These are phyloP conservation scores for Penicillium sp. DNA, from an alignment of 2,329 filamentous ascomycete species.

Conservation along the genomic window DNA sequence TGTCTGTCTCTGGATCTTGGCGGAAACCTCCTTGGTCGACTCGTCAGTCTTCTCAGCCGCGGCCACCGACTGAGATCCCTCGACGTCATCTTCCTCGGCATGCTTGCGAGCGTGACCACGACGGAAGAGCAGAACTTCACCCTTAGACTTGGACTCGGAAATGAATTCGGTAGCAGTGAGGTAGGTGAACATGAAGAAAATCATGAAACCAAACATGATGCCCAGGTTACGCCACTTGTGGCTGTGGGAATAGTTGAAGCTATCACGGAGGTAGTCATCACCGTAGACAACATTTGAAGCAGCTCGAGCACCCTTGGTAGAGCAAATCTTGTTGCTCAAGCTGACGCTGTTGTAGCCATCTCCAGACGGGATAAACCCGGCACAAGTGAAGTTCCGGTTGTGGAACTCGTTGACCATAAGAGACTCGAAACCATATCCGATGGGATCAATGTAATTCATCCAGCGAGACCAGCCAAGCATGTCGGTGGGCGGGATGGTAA, in stretches of 20 bases:
- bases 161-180: conserved; percentile 60
- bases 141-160: conserved; percentile 65
- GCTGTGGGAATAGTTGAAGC: conserved; percentile 53
- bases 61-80: conserved; percentile 22
- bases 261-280: conserved; percentile 51
- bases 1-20: conserved; percentile 58
- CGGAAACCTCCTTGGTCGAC: conserved; percentile 23
- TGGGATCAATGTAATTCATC: conserved; percentile 74
- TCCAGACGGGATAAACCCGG: conserved; percentile 41
- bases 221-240: conserved; percentile 67
- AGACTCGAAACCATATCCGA: conserved; percentile 73
- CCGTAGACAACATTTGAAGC: conserved; percentile 53
- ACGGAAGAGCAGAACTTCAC: conserved; percentile 69
- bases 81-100: conserved; percentile 24
- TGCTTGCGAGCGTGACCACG: conserved; percentile 56
- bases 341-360: conserved; percentile 34
- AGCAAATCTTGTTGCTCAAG: conserved; percentile 50
- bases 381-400: conserved; percentile 54
- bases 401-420: conserved; percentile 81
- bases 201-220: conserved; percentile 60
- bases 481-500: conserved; percentile 45
- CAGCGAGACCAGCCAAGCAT: conserved; percentile 77
- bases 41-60: conserved; percentile 33
- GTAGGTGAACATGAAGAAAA: conserved; percentile 59
- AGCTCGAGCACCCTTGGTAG: conserved; percentile 53